Evolutionary conservation across 495 filamentous ascomycete genomes (phyloP).

Genomic region (Aspergillus funiculosus): DNA sequence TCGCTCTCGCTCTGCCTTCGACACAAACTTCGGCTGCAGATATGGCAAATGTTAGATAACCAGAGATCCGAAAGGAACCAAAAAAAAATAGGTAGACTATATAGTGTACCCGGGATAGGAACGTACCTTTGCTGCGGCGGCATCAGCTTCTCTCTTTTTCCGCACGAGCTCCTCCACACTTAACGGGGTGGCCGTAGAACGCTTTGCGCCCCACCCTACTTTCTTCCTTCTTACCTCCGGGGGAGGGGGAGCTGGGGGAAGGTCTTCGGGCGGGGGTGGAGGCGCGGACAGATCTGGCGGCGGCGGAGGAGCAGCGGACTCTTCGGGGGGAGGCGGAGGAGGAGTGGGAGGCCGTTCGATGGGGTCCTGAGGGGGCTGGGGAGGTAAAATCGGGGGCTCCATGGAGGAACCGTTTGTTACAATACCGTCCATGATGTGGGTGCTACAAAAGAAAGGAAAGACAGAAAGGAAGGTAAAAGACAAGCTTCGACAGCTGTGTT

Average conservation of each 20-base stretch:
- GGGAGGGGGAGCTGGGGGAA: constrained; percentile 47
- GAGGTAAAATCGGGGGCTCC: constrained; percentile 20
- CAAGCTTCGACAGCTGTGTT: too few relatives aligned
- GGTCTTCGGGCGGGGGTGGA: constrained; percentile 53
- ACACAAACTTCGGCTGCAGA: constrained; percentile 81
- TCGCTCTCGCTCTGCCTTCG: constrained; percentile 82
- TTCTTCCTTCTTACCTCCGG: constrained; percentile 47
- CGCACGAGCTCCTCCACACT: constrained; percentile 72
- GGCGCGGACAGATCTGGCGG: constrained; percentile 43
- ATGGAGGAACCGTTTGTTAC: constrained; percentile 22
- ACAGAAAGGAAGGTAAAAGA: background rate
- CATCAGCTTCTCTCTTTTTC: constrained; percentile 75
- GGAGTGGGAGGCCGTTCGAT: constrained; percentile 37
- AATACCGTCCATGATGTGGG: constrained; percentile 25
- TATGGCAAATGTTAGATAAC: constrained; percentile 19
- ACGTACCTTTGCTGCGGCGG: constrained; percentile 65
- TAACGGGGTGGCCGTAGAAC: constrained; percentile 46
- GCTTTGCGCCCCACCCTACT: constrained; percentile 46
- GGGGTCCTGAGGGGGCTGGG: constrained; percentile 28
- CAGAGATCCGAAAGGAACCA: background rate
- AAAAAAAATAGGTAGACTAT: background rate
- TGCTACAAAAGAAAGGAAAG: background rate
- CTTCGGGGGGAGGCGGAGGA: constrained; percentile 54
- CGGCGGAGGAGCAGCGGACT: constrained; percentile 39
- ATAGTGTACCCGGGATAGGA: background rate